A percentile compares a stretch with the other conserved stretches of the same genome.
These are phyloP conservation scores for Fraxinus baroniana DNA, from an alignment of 305 asterid genomes.

Conservation along the genomic window DNA sequence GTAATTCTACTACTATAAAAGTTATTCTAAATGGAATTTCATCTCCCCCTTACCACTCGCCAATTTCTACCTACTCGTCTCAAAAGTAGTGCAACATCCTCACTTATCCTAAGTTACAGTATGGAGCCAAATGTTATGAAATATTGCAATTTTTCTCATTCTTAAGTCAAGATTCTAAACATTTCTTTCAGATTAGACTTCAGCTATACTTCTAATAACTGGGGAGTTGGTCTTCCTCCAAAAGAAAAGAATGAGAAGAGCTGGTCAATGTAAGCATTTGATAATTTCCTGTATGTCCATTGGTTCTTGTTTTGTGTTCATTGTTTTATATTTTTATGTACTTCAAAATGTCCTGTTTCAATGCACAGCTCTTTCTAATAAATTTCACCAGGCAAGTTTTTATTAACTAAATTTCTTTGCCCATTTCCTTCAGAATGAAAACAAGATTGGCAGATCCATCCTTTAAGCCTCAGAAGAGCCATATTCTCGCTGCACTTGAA, in stretches of 20 bases:
- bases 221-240: slow-evolving; percentile 99
- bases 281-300: slow-evolving; percentile 11
- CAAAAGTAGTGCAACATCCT: not conserved
- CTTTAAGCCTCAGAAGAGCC: slow-evolving; percentile 66
- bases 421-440: slow-evolving; percentile 55
- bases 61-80: not conserved
- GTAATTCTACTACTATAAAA: not conserved
- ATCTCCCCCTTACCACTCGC: not conserved
- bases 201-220: slow-evolving; percentile 79
- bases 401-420: not conserved
- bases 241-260: slow-evolving; percentile 71
- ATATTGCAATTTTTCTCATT: not conserved
- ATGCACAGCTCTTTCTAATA: not conserved
- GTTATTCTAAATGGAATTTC: not conserved
- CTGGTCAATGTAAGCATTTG: slow-evolving; percentile 77
- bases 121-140: not conserved
- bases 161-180: slow-evolving; percentile 1
- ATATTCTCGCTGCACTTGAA: slow-evolving; percentile 77
- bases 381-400: slow-evolving; percentile 9
- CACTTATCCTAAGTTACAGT: not conserved
- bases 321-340: not conserved
- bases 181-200: slow-evolving; percentile 74
- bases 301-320: slow-evolving; percentile 1
- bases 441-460: slow-evolving; percentile 76
- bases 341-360: not conserved